Conservation (phyloP, 148 eudicot species). For the Amaranthus hypochondriacus region DNA sequence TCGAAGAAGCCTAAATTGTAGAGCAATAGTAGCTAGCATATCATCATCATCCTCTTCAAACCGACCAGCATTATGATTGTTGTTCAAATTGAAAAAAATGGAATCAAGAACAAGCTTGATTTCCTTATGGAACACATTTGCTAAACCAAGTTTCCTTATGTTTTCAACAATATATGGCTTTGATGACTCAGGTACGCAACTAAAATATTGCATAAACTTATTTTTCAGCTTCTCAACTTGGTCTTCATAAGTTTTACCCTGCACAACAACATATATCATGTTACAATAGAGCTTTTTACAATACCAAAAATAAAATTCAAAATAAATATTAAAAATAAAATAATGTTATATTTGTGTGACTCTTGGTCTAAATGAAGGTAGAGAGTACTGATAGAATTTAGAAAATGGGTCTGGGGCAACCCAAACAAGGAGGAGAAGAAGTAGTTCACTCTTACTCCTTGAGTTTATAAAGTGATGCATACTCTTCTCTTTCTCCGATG, state of each 20-base stretch:
- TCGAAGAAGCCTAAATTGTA: conserved; percentile 39
- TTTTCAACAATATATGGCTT: conserved; percentile 27
- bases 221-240: conserved; percentile 19
- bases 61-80: not conserved
- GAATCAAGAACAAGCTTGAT: conserved; percentile 24
- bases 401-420: too few species aligned
- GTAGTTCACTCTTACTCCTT: too few species aligned
- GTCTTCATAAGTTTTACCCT: conserved; percentile 7
- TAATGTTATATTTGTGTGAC: too few species aligned
- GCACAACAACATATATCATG: not conserved
- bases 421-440: too few species aligned
- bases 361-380: too few species aligned
- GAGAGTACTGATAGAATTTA: too few species aligned
- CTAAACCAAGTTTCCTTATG: conserved; percentile 26
- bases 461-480: too few species aligned
- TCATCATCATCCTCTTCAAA: conserved; percentile 14
- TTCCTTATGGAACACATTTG: conserved; percentile 19
- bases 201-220: conserved; percentile 9
- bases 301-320: too few species aligned
- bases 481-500: too few species aligned
- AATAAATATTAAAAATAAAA: too few species aligned
- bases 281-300: not conserved
- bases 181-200: conserved; percentile 8
- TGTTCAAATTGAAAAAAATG: not conserved
- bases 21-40: conserved; percentile 16